Percentiles rank a stretch among this genome's conserved stretches.
Evolutionary conservation across 805 yeast species (phyloP).

Genomic region (Saccharomycopsis sp.): DNA sequence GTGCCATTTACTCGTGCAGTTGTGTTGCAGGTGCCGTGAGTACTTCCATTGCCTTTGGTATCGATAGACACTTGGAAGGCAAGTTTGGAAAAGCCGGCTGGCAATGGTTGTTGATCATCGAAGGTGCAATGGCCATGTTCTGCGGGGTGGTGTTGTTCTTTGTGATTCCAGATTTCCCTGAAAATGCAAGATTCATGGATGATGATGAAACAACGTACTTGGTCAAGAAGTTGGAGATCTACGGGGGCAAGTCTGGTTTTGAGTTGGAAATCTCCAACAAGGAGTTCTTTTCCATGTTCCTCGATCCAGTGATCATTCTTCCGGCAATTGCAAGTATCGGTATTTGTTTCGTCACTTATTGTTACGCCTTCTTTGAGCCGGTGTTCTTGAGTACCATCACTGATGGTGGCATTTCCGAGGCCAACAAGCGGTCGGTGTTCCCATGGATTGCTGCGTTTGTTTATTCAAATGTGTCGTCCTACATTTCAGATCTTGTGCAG

Average conservation of each 20-base stretch:
- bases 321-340: slow-evolving; percentile 18
- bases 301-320: slow-evolving; percentile 14
- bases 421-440: slow-evolving; percentile 15
- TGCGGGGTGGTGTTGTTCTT: slow-evolving; percentile 32
- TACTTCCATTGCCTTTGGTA: slow-evolving; percentile 60
- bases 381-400: slow-evolving; percentile 10
- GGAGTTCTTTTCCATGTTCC: slow-evolving; percentile 40
- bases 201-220: slow-evolving; percentile 44
- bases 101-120: slow-evolving; percentile 45
- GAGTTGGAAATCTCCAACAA: slow-evolving; percentile 37
- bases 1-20: slow-evolving; percentile 56
- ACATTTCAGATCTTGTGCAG: slow-evolving; percentile 34
- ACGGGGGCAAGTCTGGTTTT: slow-evolving; percentile 40
- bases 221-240: slow-evolving; percentile 50
- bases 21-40: slow-evolving; percentile 73
- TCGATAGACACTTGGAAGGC: slow-evolving; percentile 39
- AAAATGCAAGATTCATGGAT: slow-evolving; percentile 46
- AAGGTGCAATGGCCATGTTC: slow-evolving; percentile 32
- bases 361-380: slow-evolving; percentile 20
- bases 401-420: slow-evolving; percentile 13
- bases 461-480: slow-evolving; percentile 11
- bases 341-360: slow-evolving; percentile 17
- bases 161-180: slow-evolving; percentile 66
- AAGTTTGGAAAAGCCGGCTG: slow-evolving; percentile 39
- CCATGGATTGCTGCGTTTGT: slow-evolving; percentile 20